Base-by-base conservation (phyloP, 1,139 yeast genomes). In the Saccharomyces uvarum region DNA sequence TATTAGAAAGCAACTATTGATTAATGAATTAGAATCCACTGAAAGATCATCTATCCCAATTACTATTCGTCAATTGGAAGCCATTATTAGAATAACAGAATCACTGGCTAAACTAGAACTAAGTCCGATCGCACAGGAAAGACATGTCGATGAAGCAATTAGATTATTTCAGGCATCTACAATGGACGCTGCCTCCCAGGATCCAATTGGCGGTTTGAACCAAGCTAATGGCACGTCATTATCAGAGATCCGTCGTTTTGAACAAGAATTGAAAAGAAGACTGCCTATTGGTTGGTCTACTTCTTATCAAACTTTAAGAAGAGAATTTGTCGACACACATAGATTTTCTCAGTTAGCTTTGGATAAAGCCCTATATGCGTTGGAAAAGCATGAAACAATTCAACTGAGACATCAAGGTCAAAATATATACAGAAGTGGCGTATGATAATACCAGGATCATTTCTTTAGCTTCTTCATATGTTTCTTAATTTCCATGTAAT, bases 281-380 rank as follows among this genome's bases (percentile, higher is more conserved):
- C 77, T 93, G 62, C 98, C 99, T 5, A 86, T 95, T 61, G 99
- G 99, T 13, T 93, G 97, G 95, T 88, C 96, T 32, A 90, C 98
- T 1, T 86, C 95, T 26, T 88, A 88, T 70, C 83, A 82, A 62
- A 89, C 97, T 1, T 77, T 93, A 56, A 79, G 89, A 63, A 81
- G 85, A 60, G 97, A 93, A 71, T 86, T 91, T 69, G 95, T 90
- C 26, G 86, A 82, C 49, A 80, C 83, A 32, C 84, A 86, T 52
- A 79, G 78, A 57, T 84, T 81, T 58, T 77, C 84, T 41, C 82
- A 82, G 54, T 81, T 81, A 54, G 95, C 97, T 0, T 76, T 93
- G 60, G 97, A 91, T 62, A 84, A 83, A 67, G 96, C 98, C 0
- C 73, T 93, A 59, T 81, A 80, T 70, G 84, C 88, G 7, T 70